Percentiles rank a stretch among this genome's conserved stretches.
Conservation (phyloP, 495 filamentous ascomycete species). For the Neurospora hispaniola region DNA sequence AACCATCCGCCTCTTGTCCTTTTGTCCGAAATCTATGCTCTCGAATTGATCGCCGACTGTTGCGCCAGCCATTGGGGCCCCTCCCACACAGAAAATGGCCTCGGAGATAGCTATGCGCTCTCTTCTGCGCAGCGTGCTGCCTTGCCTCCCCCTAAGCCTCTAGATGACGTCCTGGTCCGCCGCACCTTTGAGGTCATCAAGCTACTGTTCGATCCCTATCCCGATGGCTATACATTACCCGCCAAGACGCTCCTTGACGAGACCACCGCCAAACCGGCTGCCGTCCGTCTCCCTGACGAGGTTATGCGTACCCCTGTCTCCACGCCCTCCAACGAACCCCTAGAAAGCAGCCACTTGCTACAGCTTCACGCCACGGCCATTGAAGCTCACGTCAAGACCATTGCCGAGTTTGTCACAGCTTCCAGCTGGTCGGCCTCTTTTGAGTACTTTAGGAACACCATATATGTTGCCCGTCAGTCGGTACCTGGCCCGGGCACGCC, state of each 20-base stretch:
- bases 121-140: constrained; percentile 14
- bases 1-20: constrained; percentile 43
- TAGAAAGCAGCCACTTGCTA: constrained; percentile 23
- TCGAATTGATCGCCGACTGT: constrained; percentile 53
- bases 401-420: constrained; percentile 50
- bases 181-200: constrained; percentile 36
- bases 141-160: constrained; percentile 20
- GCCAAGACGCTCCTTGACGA: constrained; percentile 37
- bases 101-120: constrained; percentile 6
- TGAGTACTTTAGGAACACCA: constrained; percentile 39
- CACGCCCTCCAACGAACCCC: constrained; percentile 31
- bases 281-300: constrained; percentile 22
- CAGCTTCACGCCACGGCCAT: constrained; percentile 26
- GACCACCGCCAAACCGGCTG: constrained; percentile 22
- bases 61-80: constrained; percentile 45
- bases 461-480: constrained; percentile 37
- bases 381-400: constrained; percentile 37
- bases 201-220: constrained; percentile 34
- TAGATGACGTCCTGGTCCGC: constrained; percentile 27
- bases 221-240: constrained; percentile 36
- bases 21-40: constrained; percentile 48
- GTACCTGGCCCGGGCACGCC: constrained; percentile 26
- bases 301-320: constrained; percentile 24
- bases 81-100: background rate
- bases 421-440: constrained; percentile 48